Percentiles rank a stretch among this genome's conserved stretches.
Evolutionary conservation across 106 monocot genomes (phyloP).

Genomic region (Acanthochlamys bracteata): DNA sequence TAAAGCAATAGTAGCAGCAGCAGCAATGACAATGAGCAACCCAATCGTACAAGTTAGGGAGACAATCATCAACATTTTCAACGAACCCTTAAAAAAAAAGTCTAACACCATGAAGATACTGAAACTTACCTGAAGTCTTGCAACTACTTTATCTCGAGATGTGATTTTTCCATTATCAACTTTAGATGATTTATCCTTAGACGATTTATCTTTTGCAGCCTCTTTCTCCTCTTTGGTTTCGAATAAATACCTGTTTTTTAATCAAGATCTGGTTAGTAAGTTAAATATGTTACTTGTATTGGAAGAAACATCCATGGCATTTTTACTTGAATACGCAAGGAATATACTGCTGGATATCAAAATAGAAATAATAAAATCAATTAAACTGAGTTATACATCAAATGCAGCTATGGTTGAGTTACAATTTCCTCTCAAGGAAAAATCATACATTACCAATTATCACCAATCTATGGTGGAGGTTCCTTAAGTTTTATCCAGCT

Average conservation of each 20-base stretch:
- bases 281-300: background rate
- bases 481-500: too few species aligned
- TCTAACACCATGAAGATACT: background rate
- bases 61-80: too few species aligned
- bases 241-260: slow-evolving; percentile 60
- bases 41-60: too few species aligned
- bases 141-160: slow-evolving; percentile 55
- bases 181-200: slow-evolving; percentile 50
- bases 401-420: too few species aligned
- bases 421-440: too few species aligned
- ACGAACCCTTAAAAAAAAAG: too few species aligned
- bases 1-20: too few species aligned
- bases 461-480: too few species aligned
- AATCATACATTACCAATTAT: too few species aligned
- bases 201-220: slow-evolving; percentile 36
- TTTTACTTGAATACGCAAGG: background rate
- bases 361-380: background rate
- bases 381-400: too few species aligned
- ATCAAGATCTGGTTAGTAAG: background rate
- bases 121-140: slow-evolving; percentile 74
- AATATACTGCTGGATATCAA: background rate
- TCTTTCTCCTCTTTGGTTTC: slow-evolving; percentile 67
- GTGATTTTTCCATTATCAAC: slow-evolving; percentile 29
- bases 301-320: background rate
- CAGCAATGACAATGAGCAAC: too few species aligned